These are phyloP conservation scores for Cucumis hystrix DNA, from an alignment of 306 rosid species.

Conservation along the genomic window DNA sequence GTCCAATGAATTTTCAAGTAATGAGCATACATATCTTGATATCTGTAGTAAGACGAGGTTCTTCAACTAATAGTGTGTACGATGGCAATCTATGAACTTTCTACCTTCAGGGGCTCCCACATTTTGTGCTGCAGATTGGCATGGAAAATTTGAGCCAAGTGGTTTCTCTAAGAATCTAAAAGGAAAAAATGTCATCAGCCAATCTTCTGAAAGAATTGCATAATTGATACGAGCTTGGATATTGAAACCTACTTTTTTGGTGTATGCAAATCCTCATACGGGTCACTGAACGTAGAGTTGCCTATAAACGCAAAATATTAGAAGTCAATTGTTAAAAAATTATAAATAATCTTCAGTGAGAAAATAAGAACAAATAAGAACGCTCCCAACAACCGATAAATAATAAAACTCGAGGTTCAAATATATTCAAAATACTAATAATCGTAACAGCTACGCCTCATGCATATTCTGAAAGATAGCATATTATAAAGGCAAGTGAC, in stretches of 20 bases:
- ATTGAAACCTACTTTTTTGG: conserved; percentile 32
- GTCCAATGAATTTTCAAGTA: not conserved
- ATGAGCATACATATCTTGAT: not conserved
- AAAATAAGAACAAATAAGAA: not conserved
- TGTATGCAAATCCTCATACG: conserved; percentile 18
- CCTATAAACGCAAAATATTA: conserved; percentile 4
- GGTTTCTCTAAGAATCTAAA: conserved; percentile 15
- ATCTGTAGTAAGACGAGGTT: not conserved
- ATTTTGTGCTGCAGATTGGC: conserved; percentile 10
- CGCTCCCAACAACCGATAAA: not conserved
- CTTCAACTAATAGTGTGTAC: not conserved
- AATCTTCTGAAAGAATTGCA: not conserved
- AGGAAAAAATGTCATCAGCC: not conserved
- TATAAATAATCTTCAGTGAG: not conserved
- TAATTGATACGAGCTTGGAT: conserved; percentile 3
- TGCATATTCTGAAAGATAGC: not conserved
- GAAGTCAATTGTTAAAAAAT: not conserved
- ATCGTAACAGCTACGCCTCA: not conserved
- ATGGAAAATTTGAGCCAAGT: conserved; percentile 10
- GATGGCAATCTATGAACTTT: conserved; percentile 22
- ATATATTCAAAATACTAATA: not conserved
- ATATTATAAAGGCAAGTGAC: not conserved
- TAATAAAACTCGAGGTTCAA: not conserved
- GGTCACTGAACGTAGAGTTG: conserved; percentile 14
- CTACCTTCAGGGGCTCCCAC: conserved; percentile 13